A percentile compares a stretch with the other conserved stretches of the same genome.
Conservation (phyloP, 257 asterid genomes). For the Fraxinus quadrangulata region DNA sequence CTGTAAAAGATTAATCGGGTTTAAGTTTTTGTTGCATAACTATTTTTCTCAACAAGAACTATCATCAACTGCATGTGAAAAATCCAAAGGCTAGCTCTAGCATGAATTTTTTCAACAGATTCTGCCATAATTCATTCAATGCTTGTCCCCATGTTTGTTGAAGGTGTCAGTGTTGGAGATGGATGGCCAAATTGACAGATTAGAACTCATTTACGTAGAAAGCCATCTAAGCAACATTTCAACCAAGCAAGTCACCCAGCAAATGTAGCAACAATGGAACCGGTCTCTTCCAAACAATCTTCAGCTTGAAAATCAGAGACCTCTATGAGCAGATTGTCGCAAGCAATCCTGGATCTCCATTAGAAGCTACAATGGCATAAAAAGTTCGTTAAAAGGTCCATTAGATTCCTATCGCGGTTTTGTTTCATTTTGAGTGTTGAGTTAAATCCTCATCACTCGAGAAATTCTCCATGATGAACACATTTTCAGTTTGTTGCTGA, state of each 20-base stretch:
- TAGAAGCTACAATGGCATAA: conserved; percentile 46
- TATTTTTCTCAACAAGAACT: no score
- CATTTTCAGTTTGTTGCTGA: conserved; percentile 24
- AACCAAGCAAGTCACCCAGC: conserved; percentile 84
- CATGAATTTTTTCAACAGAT: background rate
- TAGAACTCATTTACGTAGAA: conserved; percentile 87
- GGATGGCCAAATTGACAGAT: conserved; percentile 97
- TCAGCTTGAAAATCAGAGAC: conserved; percentile 77
- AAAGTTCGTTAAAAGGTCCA: background rate
- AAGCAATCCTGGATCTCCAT: conserved; percentile 33
- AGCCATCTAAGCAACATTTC: conserved; percentile 97
- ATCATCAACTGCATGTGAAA: background rate
- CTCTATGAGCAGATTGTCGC: conserved; percentile 55
- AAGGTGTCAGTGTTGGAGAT: conserved; percentile 94
- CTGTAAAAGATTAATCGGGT: no score
- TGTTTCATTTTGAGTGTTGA: conserved; percentile 30
- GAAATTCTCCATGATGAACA: conserved; percentile 28
- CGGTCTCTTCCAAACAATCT: conserved; percentile 89
- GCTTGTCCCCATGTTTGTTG: background rate
- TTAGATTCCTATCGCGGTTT: conserved; percentile 15
- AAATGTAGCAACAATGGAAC: conserved; percentile 98
- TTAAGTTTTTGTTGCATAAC: no score
- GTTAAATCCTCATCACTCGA: conserved; percentile 5
- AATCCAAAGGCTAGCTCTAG: background rate
- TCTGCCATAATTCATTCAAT: background rate